Evolutionary conservation across 139 green algal genomes (phyloP), one percentile per base, ranked within the genome.

Genomic region (Chlamydomonas eustigma): DNA sequence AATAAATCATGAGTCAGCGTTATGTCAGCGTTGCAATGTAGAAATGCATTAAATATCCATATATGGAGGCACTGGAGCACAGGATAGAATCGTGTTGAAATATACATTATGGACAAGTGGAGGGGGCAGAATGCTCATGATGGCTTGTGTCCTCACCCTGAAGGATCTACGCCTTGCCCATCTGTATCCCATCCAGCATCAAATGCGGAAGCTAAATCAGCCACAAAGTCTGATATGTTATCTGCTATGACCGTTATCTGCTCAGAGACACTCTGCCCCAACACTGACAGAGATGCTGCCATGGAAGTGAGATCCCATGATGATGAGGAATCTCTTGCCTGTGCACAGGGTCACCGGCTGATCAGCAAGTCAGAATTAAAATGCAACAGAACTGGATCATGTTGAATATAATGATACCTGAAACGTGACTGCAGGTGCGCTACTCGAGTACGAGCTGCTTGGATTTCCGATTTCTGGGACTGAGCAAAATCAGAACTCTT

Each of bases 161-260:
- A 12, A 12, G 18, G 12, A 12, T 58, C 44, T 58, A 18, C 12
- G 18, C 18, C 12, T 1, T 67, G 44, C 18, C 71, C 74, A 24
- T 78, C 74, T 28, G 72, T 63, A 34, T 77, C 71, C 74, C 58
- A 78, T 35, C 74, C 74, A 3, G 74, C 50, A 25, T 77, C 71
- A 77, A 77, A 77, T 31, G 71, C 74, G 12, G 63, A 74, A 18
- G 64, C 74, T 8, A 78, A 31, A 63, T 78, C 74, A 2, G 74
- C 74, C 6, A 78, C 74, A 63, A 63, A 78, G 38, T 37, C 63
- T 1, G 52, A 68, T 52, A 78, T 73, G 58, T 78, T 73, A 30
- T 35, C n/a, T 4, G 63, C 74, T 2, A 78, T 28, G 44, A 32
- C 36, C 1, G 74, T 73, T 22, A 78, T 72, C 28, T 63, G 38